A percentile compares a stretch with the other conserved stretches of the same genome.
phyloP scores from a whole-genome alignment of 2,329 filamentous ascomycete genomes.

The Mariannaea sp. region DNA sequence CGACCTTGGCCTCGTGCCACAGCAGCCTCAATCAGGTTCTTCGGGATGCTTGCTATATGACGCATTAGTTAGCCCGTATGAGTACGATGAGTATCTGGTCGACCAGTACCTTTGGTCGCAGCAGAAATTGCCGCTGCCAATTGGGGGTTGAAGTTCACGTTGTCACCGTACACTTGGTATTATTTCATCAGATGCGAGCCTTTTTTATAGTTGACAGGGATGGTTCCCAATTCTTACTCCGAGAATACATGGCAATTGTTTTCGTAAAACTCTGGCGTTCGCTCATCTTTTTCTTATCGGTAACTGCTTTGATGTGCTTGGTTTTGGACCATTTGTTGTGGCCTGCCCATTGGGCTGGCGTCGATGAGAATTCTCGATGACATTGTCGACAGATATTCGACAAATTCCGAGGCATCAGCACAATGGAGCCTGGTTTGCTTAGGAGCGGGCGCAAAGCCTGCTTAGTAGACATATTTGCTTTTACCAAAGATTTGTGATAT shows the following conservation, averaged over 20 bases:
- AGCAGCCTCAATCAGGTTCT: slow-evolving; percentile 80
- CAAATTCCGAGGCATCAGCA: slow-evolving; percentile 12
- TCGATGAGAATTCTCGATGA: slow-evolving; percentile 54
- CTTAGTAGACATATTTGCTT: slow-evolving; percentile 24
- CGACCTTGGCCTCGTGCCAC: slow-evolving; percentile 88
- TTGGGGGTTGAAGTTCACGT: slow-evolving; percentile 74
- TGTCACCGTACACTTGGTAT: slow-evolving; percentile 76
- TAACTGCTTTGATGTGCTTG: slow-evolving; percentile 89
- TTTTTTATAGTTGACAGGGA: not conserved
- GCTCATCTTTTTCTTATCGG: slow-evolving; percentile 78
- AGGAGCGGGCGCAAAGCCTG: slow-evolving; percentile 25
- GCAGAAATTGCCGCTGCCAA: slow-evolving; percentile 73
- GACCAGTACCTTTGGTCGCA: slow-evolving; percentile 72
- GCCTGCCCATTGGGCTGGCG: slow-evolving; percentile 59
- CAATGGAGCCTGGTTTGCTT: slow-evolving; percentile 13
- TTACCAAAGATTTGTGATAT: not conserved
- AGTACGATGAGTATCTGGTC: not conserved
- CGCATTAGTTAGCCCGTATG: slow-evolving; percentile 3
- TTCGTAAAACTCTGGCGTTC: slow-evolving; percentile 71
- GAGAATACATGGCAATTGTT: slow-evolving; percentile 75
- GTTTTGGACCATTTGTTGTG: slow-evolving; percentile 98
- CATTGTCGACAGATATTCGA: slow-evolving; percentile 52
- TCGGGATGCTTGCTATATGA: slow-evolving; percentile 72
- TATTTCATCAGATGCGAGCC: slow-evolving; percentile 21
- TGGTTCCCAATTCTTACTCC: slow-evolving; percentile 56